A percentile compares a stretch with the other conserved stretches of the same genome.
Conservation (phyloP, 2,329 filamentous ascomycete species). For the Fusarium neocosmosporiellum region DNA sequence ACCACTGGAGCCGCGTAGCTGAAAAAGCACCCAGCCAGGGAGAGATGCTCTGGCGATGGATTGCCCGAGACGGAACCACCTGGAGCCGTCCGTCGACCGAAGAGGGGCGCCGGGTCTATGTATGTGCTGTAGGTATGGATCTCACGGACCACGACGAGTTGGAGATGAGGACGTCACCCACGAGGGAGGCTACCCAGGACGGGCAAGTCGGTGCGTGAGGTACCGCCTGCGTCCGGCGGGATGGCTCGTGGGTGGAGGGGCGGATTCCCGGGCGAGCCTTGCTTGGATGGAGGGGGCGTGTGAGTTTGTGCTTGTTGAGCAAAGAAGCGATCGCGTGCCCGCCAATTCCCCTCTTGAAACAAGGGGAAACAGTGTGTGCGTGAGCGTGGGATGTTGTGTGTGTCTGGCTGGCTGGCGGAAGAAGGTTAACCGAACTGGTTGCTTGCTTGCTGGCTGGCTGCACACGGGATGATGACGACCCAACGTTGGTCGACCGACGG, state of each 20-base stretch:
- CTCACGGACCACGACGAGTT: slow-evolving; percentile 21
- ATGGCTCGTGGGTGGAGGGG: slow-evolving; percentile 35
- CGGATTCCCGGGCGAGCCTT: slow-evolving; percentile 33
- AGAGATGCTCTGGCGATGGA: slow-evolving; percentile 25
- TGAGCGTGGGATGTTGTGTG: slow-evolving; percentile 38
- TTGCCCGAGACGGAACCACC: slow-evolving; percentile 27
- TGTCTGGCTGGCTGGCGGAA: slow-evolving; percentile 14
- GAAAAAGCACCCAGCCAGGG: slow-evolving; percentile 15
- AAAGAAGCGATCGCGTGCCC: slow-evolving; percentile 43
- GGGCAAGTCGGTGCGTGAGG: slow-evolving; percentile 44
- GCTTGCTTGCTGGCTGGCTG: slow-evolving; percentile 18
- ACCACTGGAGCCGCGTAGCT: slow-evolving; percentile 36
- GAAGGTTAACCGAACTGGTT: slow-evolving; percentile 14
- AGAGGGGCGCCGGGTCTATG: slow-evolving; percentile 20
- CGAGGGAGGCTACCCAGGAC: slow-evolving; percentile 38
- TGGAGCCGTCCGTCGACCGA: slow-evolving; percentile 21
- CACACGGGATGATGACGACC: slow-evolving; percentile 24
- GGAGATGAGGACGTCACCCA: slow-evolving; percentile 16
- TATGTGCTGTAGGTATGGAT: slow-evolving; percentile 2
- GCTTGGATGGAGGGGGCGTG: slow-evolving; percentile 39
- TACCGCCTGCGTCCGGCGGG: slow-evolving; percentile 18
- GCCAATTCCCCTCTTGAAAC: slow-evolving; percentile 17
- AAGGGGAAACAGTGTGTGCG: slow-evolving; percentile 14
- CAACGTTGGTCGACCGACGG: slow-evolving; percentile 18
- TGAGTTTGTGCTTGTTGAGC: slow-evolving; percentile 23